Percentiles rank a stretch among this genome's conserved stretches.
phyloP scores from a whole-genome alignment of 352 stramenopile species.

The Globisporangium parvum region DNA sequence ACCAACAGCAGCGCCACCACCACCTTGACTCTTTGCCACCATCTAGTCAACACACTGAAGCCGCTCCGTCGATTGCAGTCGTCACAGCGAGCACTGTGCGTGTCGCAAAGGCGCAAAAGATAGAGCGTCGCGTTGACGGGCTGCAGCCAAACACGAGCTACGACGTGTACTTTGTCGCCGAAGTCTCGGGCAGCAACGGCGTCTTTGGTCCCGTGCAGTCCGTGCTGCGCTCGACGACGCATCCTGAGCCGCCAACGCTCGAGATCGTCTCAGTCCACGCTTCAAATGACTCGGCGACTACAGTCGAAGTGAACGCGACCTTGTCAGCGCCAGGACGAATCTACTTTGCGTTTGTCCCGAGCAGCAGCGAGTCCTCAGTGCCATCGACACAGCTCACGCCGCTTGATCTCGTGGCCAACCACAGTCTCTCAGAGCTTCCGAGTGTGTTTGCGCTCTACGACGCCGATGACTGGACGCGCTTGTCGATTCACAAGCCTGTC shows the following conservation, averaged over 20 bases:
- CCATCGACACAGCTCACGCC: conserved; percentile 8
- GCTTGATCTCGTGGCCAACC: conserved; percentile 27
- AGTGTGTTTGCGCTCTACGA: conserved; percentile 27
- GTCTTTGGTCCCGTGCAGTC: conserved; percentile 70
- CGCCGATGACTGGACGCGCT: conserved; percentile 14
- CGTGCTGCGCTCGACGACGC: conserved; percentile 46
- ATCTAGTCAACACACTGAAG: not conserved
- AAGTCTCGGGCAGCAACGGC: conserved; percentile 72
- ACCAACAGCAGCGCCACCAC: not conserved
- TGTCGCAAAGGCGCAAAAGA: conserved; percentile 39
- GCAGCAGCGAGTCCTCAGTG: not conserved
- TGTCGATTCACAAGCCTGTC: conserved; percentile 23
- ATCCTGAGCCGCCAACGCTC: conserved; percentile 42
- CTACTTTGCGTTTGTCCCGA: conserved; percentile 48
- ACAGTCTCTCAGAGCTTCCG: conserved; percentile 7
- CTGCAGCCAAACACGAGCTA: conserved; percentile 62
- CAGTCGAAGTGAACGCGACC: conserved; percentile 24
- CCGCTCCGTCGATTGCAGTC: not conserved
- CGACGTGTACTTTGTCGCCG: conserved; percentile 78
- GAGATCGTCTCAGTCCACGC: conserved; percentile 11
- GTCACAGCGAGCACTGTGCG: conserved; percentile 37
- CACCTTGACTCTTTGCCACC: not conserved
- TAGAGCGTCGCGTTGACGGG: conserved; percentile 35
- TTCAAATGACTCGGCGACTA: conserved; percentile 30
- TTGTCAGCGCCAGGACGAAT: conserved; percentile 32